Conservation (phyloP, 192 early-diverging fungal species). For the Gigaspora rosea region DNA sequence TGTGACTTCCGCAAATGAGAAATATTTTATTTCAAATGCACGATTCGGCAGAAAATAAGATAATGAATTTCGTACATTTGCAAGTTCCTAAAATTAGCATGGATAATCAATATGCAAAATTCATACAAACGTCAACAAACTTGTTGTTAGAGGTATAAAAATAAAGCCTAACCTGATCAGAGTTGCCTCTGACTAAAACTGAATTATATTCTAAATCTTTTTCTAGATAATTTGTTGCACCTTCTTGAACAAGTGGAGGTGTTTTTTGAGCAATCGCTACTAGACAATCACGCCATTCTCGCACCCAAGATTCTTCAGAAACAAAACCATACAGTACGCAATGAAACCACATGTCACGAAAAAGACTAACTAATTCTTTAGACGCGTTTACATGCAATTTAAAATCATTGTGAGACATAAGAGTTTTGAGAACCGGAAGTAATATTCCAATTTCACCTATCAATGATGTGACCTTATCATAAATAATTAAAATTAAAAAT, state of each 20-base stretch:
- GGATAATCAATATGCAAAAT: not conserved
- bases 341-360: slow-evolving; percentile 93
- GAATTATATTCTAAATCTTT: slow-evolving; percentile 87
- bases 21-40: slow-evolving; percentile 53
- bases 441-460: slow-evolving; percentile 57
- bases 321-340: slow-evolving; percentile 77
- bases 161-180: slow-evolving; percentile 40
- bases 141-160: not conserved
- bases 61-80: slow-evolving; percentile 59
- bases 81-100: slow-evolving; percentile 43
- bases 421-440: slow-evolving; percentile 60
- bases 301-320: slow-evolving; percentile 71
- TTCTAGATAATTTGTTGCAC: slow-evolving; percentile 75
- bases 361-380: slow-evolving; percentile 66
- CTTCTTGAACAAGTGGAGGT: slow-evolving; percentile 76
- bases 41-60: slow-evolving; percentile 59
- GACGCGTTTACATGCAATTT: slow-evolving; percentile 55
- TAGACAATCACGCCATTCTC: slow-evolving; percentile 73
- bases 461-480: slow-evolving; percentile 43
- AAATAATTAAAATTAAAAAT: not conserved
- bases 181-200: slow-evolving; percentile 64
- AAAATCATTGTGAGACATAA: slow-evolving; percentile 63
- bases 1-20: slow-evolving; percentile 72
- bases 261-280: slow-evolving; percentile 78
- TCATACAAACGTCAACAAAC: not conserved